Conservation (phyloP, 2,329 filamentous ascomycete genomes). For the Periconia digitata region DNA sequence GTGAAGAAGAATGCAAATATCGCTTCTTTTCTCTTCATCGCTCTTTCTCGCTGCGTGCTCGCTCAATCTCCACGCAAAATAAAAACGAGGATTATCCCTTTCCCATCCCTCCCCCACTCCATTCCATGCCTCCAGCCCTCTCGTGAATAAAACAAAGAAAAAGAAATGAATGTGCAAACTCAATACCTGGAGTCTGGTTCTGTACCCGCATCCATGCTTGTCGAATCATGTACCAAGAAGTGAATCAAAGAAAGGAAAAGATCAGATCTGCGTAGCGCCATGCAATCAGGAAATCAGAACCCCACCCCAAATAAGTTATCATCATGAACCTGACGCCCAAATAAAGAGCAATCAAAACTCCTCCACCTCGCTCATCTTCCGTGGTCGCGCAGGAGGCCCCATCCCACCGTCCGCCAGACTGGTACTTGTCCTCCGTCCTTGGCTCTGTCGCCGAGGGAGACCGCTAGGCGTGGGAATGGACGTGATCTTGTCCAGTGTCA, state of each 20-base stretch:
- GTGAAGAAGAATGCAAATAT: too few species aligned
- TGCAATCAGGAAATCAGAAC: conserved; percentile 18
- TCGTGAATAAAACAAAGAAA: background rate
- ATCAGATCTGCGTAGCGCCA: conserved; percentile 12
- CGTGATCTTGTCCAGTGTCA: conserved; percentile 47
- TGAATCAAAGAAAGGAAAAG: background rate
- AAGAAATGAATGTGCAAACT: background rate
- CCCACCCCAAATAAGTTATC: conserved; percentile 1
- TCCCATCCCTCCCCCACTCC: too few species aligned
- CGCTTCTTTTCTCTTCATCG: too few species aligned
- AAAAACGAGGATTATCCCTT: too few species aligned
- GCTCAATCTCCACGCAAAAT: too few species aligned
- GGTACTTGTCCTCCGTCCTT: conserved; percentile 43
- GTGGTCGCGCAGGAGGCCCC: conserved; percentile 49
- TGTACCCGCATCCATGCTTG: too few species aligned
- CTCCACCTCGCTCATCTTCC: conserved; percentile 54
- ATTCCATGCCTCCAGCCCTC: too few species aligned
- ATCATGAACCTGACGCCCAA: background rate
- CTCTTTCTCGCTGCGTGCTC: too few species aligned
- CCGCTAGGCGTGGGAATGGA: conserved; percentile 53
- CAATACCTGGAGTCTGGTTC: too few species aligned
- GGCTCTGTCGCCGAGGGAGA: conserved; percentile 56
- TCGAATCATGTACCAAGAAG: background rate
- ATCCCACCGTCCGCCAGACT: conserved; percentile 47
- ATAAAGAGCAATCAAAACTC: conserved; percentile 55